These are phyloP conservation scores for Botrytis galanthina DNA, from an alignment of 2,329 filamentous ascomycete genomes.

Conservation along the genomic window DNA sequence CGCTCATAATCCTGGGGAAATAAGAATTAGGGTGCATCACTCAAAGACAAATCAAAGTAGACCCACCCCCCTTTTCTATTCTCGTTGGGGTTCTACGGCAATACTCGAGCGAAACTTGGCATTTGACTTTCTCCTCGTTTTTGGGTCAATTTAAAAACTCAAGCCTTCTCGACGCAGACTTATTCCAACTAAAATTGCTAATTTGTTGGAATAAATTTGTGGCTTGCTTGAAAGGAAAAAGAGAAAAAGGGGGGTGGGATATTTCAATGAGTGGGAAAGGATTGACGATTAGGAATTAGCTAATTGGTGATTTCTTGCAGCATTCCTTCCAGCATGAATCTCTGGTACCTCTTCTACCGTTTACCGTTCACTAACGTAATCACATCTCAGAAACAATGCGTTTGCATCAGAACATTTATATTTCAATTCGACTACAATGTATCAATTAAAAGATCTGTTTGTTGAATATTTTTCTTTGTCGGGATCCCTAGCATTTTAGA, in stretches of 20 bases:
- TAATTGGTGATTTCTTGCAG: background rate
- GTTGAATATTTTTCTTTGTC: too few species aligned
- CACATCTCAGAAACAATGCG: too few species aligned
- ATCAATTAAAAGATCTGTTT: too few species aligned
- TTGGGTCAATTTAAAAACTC: background rate
- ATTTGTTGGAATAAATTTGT: background rate
- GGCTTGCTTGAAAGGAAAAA: background rate
- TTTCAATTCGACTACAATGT: too few species aligned
- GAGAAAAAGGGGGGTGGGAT: background rate
- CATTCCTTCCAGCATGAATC: background rate
- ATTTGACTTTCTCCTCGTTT: background rate
- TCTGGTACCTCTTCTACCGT: too few species aligned
- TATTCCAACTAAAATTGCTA: background rate
- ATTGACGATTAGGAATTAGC: background rate
- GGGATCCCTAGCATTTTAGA: too few species aligned
- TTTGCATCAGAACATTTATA: background rate
- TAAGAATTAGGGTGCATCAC: background rate
- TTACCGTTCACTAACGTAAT: too few species aligned
- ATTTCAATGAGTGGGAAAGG: background rate
- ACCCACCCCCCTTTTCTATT: background rate
- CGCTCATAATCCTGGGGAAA: background rate
- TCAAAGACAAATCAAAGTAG: background rate
- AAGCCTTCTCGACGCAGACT: background rate
- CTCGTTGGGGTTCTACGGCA: background rate
- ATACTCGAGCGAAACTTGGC: background rate